These are phyloP conservation scores for Eucalyptus sideroxylon DNA, from an alignment of 345 rosid genomes.

Conservation along the genomic window DNA sequence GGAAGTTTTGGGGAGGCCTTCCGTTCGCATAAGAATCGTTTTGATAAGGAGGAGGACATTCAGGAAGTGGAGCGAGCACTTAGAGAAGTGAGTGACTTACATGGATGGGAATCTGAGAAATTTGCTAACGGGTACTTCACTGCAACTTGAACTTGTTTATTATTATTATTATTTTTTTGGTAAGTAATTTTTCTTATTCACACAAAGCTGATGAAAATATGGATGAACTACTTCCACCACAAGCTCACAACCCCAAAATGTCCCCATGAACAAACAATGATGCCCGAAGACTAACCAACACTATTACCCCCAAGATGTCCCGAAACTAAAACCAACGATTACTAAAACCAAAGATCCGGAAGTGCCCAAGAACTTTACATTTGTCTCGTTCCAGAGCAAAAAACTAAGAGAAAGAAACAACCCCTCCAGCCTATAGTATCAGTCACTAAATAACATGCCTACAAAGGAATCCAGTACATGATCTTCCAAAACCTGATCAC, in stretches of 20 bases:
- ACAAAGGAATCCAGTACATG: too few relatives aligned
- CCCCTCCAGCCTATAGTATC: too few relatives aligned
- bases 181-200: background rate
- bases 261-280: background rate
- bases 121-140: background rate
- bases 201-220: background rate
- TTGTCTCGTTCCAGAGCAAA: background rate
- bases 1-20: background rate
- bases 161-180: too few relatives aligned
- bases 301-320: background rate
- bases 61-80: background rate
- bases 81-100: background rate
- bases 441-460: too few relatives aligned
- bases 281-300: background rate
- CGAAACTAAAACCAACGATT: background rate
- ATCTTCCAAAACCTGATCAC: too few relatives aligned
- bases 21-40: background rate
- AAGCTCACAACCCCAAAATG: background rate
- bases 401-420: too few relatives aligned
- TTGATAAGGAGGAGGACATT: background rate
- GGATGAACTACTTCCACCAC: background rate
- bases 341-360: background rate
- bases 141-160: background rate
- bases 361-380: background rate
- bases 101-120: background rate